These are phyloP conservation scores for Hymenoscyphus occultus DNA, from an alignment of 2,329 filamentous ascomycete genomes.

Conservation along the genomic window DNA sequence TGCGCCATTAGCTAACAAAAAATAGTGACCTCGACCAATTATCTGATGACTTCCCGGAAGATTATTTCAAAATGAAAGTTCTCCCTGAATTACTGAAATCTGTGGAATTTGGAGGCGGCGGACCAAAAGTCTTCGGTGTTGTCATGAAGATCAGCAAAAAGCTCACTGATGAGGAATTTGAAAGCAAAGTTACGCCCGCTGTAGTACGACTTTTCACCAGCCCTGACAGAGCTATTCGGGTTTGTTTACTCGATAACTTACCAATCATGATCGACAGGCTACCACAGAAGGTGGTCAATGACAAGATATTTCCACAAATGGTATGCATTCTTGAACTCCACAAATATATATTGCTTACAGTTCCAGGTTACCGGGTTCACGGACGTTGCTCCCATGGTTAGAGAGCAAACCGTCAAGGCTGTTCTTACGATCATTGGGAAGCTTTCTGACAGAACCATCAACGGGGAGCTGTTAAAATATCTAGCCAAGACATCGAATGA, in stretches of 20 bases:
- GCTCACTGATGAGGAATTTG: constrained; percentile 85
- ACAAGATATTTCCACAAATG: constrained; percentile 95
- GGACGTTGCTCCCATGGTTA: constrained; percentile 82
- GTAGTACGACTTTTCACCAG: constrained; percentile 84
- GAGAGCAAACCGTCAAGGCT: constrained; percentile 94
- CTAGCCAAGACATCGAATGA: constrained; percentile 96
- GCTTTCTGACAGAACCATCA: constrained; percentile 86
- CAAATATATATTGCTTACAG: constrained; percentile 20
- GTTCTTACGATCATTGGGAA: constrained; percentile 85
- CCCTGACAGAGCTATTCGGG: constrained; percentile 86
- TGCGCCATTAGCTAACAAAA: constrained; percentile 26
- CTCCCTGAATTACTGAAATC: constrained; percentile 95
- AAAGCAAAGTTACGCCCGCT: constrained; percentile 76
- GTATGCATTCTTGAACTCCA: constrained; percentile 44
- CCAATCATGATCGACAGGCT: constrained; percentile 89
- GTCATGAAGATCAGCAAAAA: constrained; percentile 91
- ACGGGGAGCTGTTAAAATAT: constrained; percentile 86
- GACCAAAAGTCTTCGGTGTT: constrained; percentile 82
- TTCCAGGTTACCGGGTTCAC: constrained; percentile 85
- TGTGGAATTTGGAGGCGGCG: constrained; percentile 96
- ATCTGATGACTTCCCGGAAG: constrained; percentile 92
- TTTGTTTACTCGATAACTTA: constrained; percentile 85
- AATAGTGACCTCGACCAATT: constrained; percentile 73
- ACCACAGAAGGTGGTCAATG: constrained; percentile 83
- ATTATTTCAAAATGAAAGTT: constrained; percentile 97